phyloP scores from a whole-genome alignment of 2,329 filamentous ascomycete species.

The Claviceps citrina region DNA sequence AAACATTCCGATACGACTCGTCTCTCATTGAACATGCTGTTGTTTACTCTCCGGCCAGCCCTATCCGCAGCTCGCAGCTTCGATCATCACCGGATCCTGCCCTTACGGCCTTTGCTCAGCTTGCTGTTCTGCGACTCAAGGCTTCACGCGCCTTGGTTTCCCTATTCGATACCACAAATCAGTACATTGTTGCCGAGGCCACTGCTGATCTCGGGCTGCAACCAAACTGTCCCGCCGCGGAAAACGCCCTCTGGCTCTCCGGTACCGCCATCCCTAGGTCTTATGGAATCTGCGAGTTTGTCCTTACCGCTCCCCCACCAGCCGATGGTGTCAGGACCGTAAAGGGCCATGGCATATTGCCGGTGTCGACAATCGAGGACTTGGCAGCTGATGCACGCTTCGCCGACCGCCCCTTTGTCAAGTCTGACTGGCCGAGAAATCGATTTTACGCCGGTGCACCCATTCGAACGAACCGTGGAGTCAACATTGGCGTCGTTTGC shows the following conservation, averaged over 20 bases:
- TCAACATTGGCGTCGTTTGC: constrained; percentile 22
- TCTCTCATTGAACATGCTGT: neutral
- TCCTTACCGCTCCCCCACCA: neutral
- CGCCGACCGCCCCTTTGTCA: constrained; percentile 9
- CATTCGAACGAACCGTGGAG: constrained; percentile 17
- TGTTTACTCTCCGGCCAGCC: neutral
- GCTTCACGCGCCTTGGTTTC: constrained; percentile 28
- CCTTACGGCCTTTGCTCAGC: constrained; percentile 31
- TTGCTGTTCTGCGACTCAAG: constrained; percentile 27
- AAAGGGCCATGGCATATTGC: neutral
- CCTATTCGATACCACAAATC: constrained; percentile 28
- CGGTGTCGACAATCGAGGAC: neutral
- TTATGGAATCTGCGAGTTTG: constrained; percentile 7
- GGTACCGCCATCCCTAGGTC: constrained; percentile 11
- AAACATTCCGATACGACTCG: constrained; percentile 3
- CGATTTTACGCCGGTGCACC: constrained; percentile 22
- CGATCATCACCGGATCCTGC: constrained; percentile 16
- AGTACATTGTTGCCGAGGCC: constrained; percentile 33
- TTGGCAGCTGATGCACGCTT: constrained; percentile 14
- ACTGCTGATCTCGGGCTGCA: constrained; percentile 12
- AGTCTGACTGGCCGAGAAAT: constrained; percentile 6
- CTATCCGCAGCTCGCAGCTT: constrained; percentile 7
- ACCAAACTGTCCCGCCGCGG: neutral
- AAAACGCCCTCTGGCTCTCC: constrained; percentile 9
- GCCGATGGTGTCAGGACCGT: neutral